Percentiles rank a stretch among this genome's conserved stretches.
Evolutionary conservation across 2,329 filamentous ascomycete genomes (phyloP).

Genomic region (Drechslerella dactyloides): DNA sequence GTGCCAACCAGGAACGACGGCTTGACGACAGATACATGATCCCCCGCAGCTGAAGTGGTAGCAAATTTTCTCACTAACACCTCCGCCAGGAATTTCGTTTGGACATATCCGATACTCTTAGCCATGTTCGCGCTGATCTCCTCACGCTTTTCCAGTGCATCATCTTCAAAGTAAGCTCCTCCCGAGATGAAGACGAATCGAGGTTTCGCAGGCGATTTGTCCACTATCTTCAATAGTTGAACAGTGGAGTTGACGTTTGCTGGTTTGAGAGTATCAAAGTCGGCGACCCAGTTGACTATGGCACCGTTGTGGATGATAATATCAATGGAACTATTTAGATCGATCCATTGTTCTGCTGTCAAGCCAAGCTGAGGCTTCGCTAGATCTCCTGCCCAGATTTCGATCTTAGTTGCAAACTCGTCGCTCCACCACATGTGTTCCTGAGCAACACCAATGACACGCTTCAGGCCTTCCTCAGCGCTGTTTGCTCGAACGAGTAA

Average conservation of each 20-base stretch:
- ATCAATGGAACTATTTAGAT: conserved; percentile 49
- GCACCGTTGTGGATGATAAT: conserved; percentile 55
- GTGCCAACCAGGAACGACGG: conserved; percentile 54
- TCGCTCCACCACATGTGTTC: conserved; percentile 53
- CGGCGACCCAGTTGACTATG: conserved; percentile 51
- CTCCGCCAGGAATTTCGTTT: conserved; percentile 38
- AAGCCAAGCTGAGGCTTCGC: conserved; percentile 36
- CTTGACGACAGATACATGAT: conserved; percentile 50
- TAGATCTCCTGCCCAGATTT: conserved; percentile 52
- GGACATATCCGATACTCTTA: conserved; percentile 24
- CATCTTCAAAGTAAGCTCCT: conserved; percentile 41
- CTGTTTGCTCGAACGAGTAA: conserved; percentile 51
- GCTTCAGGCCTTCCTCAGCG: conserved; percentile 24
- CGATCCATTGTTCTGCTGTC: conserved; percentile 51
- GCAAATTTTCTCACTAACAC: conserved; percentile 21
- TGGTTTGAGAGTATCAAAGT: conserved; percentile 44
- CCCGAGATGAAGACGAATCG: conserved; percentile 56
- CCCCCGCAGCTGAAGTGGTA: not conserved
- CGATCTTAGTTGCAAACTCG: conserved; percentile 30
- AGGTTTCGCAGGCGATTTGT: conserved; percentile 8
- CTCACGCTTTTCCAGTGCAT: conserved; percentile 11
- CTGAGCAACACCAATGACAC: conserved; percentile 47
- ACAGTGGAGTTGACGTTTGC: conserved; percentile 54
- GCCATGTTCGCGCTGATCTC: conserved; percentile 20
- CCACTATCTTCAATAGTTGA: conserved; percentile 50